Evolutionary conservation across 805 yeast species (phyloP).

Genomic region (Candida bentonensis): DNA sequence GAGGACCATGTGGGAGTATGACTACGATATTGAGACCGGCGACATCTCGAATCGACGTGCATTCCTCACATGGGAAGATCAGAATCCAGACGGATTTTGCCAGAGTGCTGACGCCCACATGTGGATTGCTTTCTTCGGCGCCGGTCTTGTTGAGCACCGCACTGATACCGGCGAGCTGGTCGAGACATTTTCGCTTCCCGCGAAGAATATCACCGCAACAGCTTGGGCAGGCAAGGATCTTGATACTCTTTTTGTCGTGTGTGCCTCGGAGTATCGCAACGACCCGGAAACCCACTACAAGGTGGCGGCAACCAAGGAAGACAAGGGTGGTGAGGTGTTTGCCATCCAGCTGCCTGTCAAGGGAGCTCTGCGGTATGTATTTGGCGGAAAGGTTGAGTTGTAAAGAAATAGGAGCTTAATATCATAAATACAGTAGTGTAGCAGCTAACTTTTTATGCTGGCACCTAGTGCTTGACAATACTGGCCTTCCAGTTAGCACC

Average conservation of each 20-base stretch:
- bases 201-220: conserved; percentile 48
- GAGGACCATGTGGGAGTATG: conserved; percentile 33
- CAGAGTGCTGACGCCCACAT: conserved; percentile 39
- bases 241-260: conserved; percentile 52
- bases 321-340: conserved; percentile 17
- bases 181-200: conserved; percentile 42
- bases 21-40: conserved; percentile 27
- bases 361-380: neutral
- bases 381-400: neutral
- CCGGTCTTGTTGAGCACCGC: conserved; percentile 39
- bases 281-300: conserved; percentile 18
- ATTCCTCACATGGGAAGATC: conserved; percentile 26
- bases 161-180: conserved; percentile 32
- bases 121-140: conserved; percentile 56
- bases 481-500: conserved; percentile 1
- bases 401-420: too few relatives aligned
- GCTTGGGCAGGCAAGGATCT: conserved; percentile 48
- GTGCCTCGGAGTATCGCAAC: conserved; percentile 39
- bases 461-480: neutral
- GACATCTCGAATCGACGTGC: conserved; percentile 24
- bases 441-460: neutral
- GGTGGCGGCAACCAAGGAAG: conserved; percentile 17
- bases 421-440: too few relatives aligned
- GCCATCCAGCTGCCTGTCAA: neutral
- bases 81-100: conserved; percentile 66